Base-by-base conservation (phyloP, 306 rosid species). In the Crataegus laevigata region DNA sequence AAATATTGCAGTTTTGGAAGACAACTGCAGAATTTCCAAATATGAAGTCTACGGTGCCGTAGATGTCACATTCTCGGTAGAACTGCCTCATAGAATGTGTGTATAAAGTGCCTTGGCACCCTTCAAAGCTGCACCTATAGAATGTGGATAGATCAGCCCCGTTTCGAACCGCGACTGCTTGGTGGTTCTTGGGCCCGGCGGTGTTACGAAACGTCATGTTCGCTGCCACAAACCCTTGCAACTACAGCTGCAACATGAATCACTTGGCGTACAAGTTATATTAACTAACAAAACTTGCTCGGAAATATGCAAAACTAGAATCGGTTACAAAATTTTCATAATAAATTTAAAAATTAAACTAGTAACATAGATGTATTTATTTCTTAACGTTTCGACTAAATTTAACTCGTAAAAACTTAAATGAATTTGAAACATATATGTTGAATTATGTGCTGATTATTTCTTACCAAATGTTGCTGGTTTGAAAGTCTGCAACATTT, bases 11-110 rank as follows among this genome's bases (percentile, higher is more conserved):
- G 55, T 75, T 84, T 67, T 90, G 96, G 77, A 90, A 79, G 0
- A 92, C 89, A 25, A 77, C 91, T 43, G 91, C 90, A 3, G 97
- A 96, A 52, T 92, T 90, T 7, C 97, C 96, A n/a, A 90, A 92
- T 47, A 92, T 90, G 84, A 92, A 92, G 66, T 91, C 93, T 17
- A 91, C 90, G 0, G 96, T 91, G 11, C 96, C 96, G 51, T 83
- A 87, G 36, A 88, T 79, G 65, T 88, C 89, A 47, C 93, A 91
- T 59, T 91, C 90, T 18, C 88, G 71, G 78, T 88, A 91, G 79
- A 88, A 85, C 45, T 91, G 93, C 13, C 96, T 79, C 4, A 74
- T 66, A n/a, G 93, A 85, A 78, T 88, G 93, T 3, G 93, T 61
- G 24, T 88, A 88, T 22, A 91, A 72, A 0, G 96, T 91, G 75